Conservation (phyloP, 2,329 filamentous ascomycete species). For the Penicillium sp. region DNA sequence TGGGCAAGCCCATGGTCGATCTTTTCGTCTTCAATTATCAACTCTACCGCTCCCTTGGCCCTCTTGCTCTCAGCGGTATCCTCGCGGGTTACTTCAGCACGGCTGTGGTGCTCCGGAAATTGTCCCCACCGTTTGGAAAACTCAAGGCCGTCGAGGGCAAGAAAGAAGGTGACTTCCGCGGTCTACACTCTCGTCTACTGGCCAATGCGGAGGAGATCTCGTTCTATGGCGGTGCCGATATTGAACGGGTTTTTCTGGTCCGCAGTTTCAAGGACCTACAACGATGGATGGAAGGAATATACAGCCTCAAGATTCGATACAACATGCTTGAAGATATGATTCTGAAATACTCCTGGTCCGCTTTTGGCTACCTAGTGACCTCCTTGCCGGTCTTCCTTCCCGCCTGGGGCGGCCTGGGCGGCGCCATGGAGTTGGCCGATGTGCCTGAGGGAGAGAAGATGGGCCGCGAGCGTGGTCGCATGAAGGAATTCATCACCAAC, state of each 20-base stretch:
- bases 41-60: constrained; percentile 87
- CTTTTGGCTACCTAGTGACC: constrained; percentile 92
- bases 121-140: constrained; percentile 96
- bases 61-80: constrained; percentile 81
- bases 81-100: constrained; percentile 94
- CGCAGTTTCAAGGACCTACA: constrained; percentile 91
- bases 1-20: constrained; percentile 98
- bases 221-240: constrained; percentile 94
- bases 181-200: constrained; percentile 86
- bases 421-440: constrained; percentile 66
- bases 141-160: constrained; percentile 94
- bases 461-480: constrained; percentile 75
- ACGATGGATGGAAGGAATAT: constrained; percentile 97
- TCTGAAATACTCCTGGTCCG: constrained; percentile 97
- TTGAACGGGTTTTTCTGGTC: constrained; percentile 91
- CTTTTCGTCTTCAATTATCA: constrained; percentile 98
- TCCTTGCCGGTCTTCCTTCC: constrained; percentile 93
- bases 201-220: constrained; percentile 97
- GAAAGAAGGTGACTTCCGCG: constrained; percentile 93
- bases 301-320: constrained; percentile 95
- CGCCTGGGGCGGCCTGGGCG: constrained; percentile 85
- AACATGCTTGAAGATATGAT: constrained; percentile 99
- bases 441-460: constrained; percentile 30
- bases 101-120: constrained; percentile 80
- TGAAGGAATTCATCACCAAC: constrained; percentile 99